Conservation (phyloP, 2,329 filamentous ascomycete species). For the Clonostachys rosea region DNA sequence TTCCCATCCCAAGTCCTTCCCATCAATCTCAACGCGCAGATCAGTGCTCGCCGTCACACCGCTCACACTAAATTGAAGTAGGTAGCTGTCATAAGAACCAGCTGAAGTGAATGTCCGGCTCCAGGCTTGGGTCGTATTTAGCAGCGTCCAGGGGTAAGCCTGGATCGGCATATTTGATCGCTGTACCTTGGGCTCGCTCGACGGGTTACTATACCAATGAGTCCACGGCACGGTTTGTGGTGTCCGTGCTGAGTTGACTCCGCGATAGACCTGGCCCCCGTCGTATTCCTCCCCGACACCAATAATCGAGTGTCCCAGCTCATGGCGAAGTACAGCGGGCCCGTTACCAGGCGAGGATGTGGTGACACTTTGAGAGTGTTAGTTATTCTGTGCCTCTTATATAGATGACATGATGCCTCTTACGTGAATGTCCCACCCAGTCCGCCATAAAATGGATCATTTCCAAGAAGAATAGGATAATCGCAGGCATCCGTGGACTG, state of each 20-base stretch:
- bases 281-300: conserved; percentile 22
- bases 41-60: conserved; percentile 16
- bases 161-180: conserved; percentile 21
- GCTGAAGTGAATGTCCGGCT: conserved; percentile 15
- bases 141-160: conserved; percentile 21
- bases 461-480: conserved; percentile 21
- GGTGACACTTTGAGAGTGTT: conserved; percentile 10
- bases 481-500: conserved; percentile 20
- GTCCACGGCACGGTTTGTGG: conserved; percentile 13
- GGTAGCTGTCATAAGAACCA: conserved; percentile 15
- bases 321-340: conserved; percentile 18
- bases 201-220: conserved; percentile 18
- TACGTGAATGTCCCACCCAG: conserved; percentile 20
- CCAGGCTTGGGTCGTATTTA: conserved; percentile 17
- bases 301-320: conserved; percentile 28
- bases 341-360: conserved; percentile 17
- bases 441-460: conserved; percentile 19
- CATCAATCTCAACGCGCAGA: conserved; percentile 17
- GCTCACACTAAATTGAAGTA: conserved; percentile 20
- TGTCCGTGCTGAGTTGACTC: conserved; percentile 16
- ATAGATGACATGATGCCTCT: background rate
- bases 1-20: conserved; percentile 18
- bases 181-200: conserved; percentile 15
- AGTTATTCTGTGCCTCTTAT: background rate
- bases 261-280: conserved; percentile 15